Conservation (phyloP, 768 basidiomycete species). For the Daedalea quercina region DNA sequence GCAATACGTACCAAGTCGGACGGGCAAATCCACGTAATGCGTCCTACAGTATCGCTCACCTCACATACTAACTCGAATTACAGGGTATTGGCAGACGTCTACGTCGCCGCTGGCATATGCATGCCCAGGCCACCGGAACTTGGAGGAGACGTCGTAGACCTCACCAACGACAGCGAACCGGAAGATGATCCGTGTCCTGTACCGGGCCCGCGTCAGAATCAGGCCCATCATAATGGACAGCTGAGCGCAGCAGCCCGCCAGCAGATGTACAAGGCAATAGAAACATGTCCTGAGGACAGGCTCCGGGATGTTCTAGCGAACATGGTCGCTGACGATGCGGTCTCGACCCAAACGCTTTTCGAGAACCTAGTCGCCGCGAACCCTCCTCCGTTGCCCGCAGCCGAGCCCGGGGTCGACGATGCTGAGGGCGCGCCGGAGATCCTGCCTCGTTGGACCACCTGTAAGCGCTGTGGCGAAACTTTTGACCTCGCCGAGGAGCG, state of each 20-base stretch:
- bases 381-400: no score
- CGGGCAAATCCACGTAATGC: no score
- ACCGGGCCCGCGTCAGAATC: background rate
- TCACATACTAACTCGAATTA: no score
- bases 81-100: no score
- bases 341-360: constrained; percentile 36
- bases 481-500: constrained; percentile 35
- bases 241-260: constrained; percentile 34
- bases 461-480: constrained; percentile 41
- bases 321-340: constrained; percentile 34
- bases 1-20: no score
- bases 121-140: no score
- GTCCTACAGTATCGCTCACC: no score
- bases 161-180: background rate
- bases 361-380: constrained; percentile 33
- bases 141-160: background rate
- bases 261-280: constrained; percentile 37
- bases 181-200: background rate
- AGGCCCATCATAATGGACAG: constrained; percentile 14
- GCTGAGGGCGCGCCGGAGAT: constrained; percentile 7
- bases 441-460: constrained; percentile 40
- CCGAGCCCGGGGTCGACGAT: no score
- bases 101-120: no score
- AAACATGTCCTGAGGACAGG: constrained; percentile 34
- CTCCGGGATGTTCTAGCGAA: constrained; percentile 34